Evolutionary conservation across 257 asterid species (phyloP).

Genomic region (Primulina eburnea): DNA sequence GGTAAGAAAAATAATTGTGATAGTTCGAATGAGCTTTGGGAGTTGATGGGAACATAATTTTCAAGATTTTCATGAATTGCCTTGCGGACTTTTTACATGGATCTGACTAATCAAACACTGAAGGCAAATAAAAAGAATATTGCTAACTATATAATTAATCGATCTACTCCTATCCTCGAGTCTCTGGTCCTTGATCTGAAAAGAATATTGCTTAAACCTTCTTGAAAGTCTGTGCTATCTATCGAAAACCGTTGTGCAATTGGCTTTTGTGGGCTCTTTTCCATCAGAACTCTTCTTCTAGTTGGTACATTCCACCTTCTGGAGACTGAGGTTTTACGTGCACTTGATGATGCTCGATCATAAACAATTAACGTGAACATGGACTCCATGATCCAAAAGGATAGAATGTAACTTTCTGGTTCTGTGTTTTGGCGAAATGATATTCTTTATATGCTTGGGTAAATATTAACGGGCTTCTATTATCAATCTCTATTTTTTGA

Average conservation of each 20-base stretch:
- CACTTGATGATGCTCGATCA: not conserved
- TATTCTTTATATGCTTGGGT: constrained; percentile 11
- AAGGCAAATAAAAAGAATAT: constrained; percentile 20
- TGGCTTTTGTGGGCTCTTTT: constrained; percentile 22
- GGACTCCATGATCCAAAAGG: constrained; percentile 1
- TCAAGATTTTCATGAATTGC: constrained; percentile 34
- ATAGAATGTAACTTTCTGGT: not conserved
- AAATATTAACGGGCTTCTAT: not conserved
- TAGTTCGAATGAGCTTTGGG: not conserved
- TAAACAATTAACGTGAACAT: not conserved
- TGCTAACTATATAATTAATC: constrained; percentile 27
- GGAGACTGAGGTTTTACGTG: not conserved
- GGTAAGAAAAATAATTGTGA: not conserved
- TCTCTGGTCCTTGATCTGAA: constrained; percentile 23
- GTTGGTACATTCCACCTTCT: constrained; percentile 3
- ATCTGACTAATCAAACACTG: not conserved
- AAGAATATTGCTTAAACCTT: constrained; percentile 17
- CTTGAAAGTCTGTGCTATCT: constrained; percentile 15
- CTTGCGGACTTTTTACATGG: constrained; percentile 59
- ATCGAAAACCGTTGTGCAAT: constrained; percentile 32
- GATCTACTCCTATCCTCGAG: constrained; percentile 22
- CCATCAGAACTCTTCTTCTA: constrained; percentile 43
- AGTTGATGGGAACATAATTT: constrained; percentile 21
- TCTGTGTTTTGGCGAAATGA: not conserved
- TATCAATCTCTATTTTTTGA: constrained; percentile 28